Conservation (phyloP, 345 rosid genomes). For the Salix brachista region DNA sequence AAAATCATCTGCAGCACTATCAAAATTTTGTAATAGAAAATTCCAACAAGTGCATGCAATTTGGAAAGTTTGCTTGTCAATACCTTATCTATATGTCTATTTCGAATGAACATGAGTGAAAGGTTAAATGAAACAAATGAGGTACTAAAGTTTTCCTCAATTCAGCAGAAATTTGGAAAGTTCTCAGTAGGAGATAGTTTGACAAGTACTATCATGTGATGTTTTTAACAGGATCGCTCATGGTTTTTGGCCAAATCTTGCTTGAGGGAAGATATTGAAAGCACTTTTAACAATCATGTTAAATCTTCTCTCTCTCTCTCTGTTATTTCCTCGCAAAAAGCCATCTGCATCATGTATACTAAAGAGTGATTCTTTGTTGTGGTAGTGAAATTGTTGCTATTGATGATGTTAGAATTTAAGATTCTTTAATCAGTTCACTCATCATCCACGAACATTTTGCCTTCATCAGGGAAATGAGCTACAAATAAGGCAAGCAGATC, state of each 20-base stretch:
- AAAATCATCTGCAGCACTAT: too few species aligned
- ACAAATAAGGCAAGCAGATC: conserved; percentile 61
- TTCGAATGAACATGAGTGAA: not conserved
- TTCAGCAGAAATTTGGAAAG: not conserved
- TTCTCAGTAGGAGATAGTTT: not conserved
- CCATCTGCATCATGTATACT: too few species aligned
- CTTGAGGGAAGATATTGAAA: not conserved
- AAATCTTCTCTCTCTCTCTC: too few species aligned
- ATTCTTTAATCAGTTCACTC: not conserved
- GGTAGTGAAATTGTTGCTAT: too few species aligned
- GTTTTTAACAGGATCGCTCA: not conserved
- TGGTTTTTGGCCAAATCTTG: not conserved
- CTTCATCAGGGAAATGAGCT: conserved; percentile 62
- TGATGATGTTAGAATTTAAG: not conserved
- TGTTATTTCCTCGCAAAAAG: too few species aligned
- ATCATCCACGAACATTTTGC: not conserved
- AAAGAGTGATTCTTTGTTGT: not conserved
- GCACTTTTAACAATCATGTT: not conserved
- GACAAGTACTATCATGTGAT: not conserved
- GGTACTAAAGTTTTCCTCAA: not conserved
- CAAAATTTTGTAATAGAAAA: not conserved
- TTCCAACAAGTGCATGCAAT: not conserved
- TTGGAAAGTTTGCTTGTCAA: not conserved
- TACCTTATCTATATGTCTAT: not conserved
- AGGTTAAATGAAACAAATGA: not conserved